Conservation (phyloP, 176 grass and related monocot species). For the Triticum timopheevii region DNA sequence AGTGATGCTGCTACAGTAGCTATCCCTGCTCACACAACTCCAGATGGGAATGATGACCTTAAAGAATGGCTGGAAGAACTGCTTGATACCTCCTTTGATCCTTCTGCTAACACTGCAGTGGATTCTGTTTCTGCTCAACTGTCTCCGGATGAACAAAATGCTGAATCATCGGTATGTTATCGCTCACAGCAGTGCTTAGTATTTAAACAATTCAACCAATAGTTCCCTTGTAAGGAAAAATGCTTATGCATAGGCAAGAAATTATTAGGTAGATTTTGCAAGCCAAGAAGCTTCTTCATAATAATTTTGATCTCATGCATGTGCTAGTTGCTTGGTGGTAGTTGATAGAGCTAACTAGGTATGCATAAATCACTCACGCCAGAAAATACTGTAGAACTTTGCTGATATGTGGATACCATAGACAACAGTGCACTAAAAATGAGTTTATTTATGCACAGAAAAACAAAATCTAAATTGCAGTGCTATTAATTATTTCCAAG, state of each 20-base stretch:
- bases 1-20: constrained; percentile 9
- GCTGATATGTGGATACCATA: background rate
- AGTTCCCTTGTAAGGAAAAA: constrained; percentile 2
- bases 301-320: background rate
- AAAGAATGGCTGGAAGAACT: constrained; percentile 46
- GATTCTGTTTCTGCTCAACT: background rate
- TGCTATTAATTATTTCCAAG: background rate
- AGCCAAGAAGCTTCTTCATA: background rate
- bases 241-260: background rate
- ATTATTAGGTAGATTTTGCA: constrained; percentile 6
- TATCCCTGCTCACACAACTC: constrained; percentile 19
- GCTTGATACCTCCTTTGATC: constrained; percentile 46
- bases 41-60: constrained; percentile 17
- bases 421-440: background rate
- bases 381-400: constrained; percentile 21
- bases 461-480: too few relatives aligned
- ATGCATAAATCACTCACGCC: background rate
- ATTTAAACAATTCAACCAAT: background rate
- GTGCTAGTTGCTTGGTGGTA: background rate
- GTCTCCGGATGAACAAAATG: constrained; percentile 27
- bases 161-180: constrained; percentile 54
- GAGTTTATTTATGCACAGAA: background rate
- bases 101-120: constrained; percentile 18
- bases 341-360: background rate
- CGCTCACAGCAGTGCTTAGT: background rate